phyloP scores from a whole-genome alignment of 306 rosid genomes.

The Vigna angularis region DNA sequence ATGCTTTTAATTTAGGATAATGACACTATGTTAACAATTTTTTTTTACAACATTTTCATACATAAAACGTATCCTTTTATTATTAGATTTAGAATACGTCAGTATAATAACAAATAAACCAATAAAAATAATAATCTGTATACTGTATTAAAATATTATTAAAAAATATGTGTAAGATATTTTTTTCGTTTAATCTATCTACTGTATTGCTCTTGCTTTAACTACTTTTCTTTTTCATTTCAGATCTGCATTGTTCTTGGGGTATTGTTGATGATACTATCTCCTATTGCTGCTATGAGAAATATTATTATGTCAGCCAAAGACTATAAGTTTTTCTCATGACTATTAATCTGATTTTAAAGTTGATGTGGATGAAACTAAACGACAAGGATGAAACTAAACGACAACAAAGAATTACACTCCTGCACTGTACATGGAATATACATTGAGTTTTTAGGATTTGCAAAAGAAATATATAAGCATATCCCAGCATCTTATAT shows the following conservation, averaged over 20 bases:
- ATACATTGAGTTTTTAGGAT: too few relatives aligned
- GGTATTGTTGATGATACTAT: slow-evolving; percentile 56
- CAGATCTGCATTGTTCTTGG: slow-evolving; percentile 76
- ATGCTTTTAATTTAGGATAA: neutral
- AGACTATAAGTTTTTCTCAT: slow-evolving; percentile 74
- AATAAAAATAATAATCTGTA: too few relatives aligned
- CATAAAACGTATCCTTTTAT: too few relatives aligned
- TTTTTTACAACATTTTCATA: too few relatives aligned
- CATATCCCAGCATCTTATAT: too few relatives aligned
- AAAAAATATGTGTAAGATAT: too few relatives aligned
- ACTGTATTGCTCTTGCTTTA: neutral
- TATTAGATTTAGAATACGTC: too few relatives aligned
- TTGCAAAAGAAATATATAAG: too few relatives aligned
- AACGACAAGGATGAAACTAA: neutral
- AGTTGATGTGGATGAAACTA: neutral
- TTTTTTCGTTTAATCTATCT: neutral
- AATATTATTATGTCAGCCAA: slow-evolving; percentile 58
- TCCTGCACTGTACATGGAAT: too few relatives aligned
- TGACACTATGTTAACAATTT: too few relatives aligned
- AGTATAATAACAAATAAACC: too few relatives aligned
- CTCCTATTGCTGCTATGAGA: slow-evolving; percentile 84
- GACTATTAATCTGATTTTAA: slow-evolving; percentile 3
- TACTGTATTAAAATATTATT: too few relatives aligned
- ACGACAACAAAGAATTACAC: neutral
- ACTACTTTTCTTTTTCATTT: slow-evolving; percentile 18